A percentile compares a stretch with the other conserved stretches of the same genome.
Evolutionary conservation across 257 asterid species (phyloP).

Genomic region (Primulina huaijiensis): DNA sequence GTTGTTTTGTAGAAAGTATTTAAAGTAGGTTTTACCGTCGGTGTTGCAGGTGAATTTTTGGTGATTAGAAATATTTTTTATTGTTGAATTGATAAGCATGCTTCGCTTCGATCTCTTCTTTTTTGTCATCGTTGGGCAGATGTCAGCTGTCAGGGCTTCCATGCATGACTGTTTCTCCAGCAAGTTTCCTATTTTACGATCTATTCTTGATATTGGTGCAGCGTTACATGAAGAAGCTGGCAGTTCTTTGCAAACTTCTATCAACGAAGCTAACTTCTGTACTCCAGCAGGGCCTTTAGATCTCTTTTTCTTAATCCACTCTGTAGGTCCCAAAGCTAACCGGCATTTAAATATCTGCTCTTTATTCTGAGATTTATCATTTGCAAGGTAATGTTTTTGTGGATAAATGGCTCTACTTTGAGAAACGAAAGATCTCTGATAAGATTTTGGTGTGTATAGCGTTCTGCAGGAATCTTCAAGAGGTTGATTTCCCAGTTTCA

Average conservation of each 20-base stretch:
- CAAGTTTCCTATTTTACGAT: slow-evolving; percentile 27
- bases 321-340: slow-evolving; percentile 46
- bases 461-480: slow-evolving; percentile 24
- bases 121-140: slow-evolving; percentile 35
- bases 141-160: slow-evolving; percentile 50
- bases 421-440: slow-evolving; percentile 26
- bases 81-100: slow-evolving; percentile 35
- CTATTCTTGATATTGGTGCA: slow-evolving; percentile 29
- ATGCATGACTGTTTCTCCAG: slow-evolving; percentile 44
- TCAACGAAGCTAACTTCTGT: slow-evolving; percentile 43
- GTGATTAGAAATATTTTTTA: slow-evolving; percentile 31
- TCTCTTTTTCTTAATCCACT: slow-evolving; percentile 44
- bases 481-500: slow-evolving; percentile 15
- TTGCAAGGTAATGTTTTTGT: slow-evolving; percentile 24
- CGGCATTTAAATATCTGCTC: slow-evolving; percentile 33
- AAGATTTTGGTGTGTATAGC: slow-evolving; percentile 26
- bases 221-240: slow-evolving; percentile 34
- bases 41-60: slow-evolving; percentile 31
- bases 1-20: slow-evolving; percentile 18
- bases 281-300: slow-evolving; percentile 47
- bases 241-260: slow-evolving; percentile 33
- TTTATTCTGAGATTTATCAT: slow-evolving; percentile 30
- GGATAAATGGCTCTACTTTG: slow-evolving; percentile 30
- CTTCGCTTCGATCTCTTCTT: slow-evolving; percentile 61
- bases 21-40: slow-evolving; percentile 36